These are phyloP conservation scores for Wickerhamomyces strasburgensis DNA, from an alignment of 805 yeast species.

Conservation along the genomic window DNA sequence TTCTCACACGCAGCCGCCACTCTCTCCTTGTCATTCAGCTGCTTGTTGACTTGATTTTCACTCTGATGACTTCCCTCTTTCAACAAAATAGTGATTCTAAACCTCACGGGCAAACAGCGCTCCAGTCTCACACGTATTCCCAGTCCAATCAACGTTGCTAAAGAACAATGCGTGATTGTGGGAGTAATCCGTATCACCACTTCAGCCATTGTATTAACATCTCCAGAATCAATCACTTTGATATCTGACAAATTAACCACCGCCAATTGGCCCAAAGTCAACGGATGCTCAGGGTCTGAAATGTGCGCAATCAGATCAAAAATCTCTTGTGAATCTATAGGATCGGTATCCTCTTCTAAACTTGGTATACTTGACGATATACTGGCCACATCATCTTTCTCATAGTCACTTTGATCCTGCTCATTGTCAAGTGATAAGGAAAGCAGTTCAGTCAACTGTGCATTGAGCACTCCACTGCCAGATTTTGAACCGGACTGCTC, in stretches of 20 bases:
- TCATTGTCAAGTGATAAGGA: constrained; percentile 8
- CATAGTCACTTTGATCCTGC: constrained; percentile 1
- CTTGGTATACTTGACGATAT: not conserved
- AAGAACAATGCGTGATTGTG: constrained; percentile 94
- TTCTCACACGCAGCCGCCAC: constrained; percentile 99
- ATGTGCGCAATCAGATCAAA: constrained; percentile 81
- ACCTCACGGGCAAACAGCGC: constrained; percentile 80
- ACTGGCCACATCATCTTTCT: constrained; percentile 1
- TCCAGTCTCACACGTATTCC: constrained; percentile 92
- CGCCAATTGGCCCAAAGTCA: constrained; percentile 88
- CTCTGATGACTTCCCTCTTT: constrained; percentile 95
- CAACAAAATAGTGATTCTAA: constrained; percentile 69
- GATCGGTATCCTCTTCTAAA: constrained; percentile 43
- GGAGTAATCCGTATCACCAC: constrained; percentile 87
- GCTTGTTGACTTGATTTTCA: constrained; percentile 93
- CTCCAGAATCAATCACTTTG: constrained; percentile 54
- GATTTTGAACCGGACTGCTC: constrained; percentile 20
- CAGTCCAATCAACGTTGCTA: constrained; percentile 92
- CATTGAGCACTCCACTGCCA: constrained; percentile 10
- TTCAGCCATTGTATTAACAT: constrained; percentile 55
- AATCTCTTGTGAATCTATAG: constrained; percentile 84
- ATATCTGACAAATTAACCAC: constrained; percentile 88
- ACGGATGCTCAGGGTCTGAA: constrained; percentile 97
- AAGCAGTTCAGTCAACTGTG: constrained; percentile 17
- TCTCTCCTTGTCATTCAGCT: constrained; percentile 93